Evolutionary conservation across 352 stramenopile genomes (phyloP), one percentile per base, ranked within the genome.

Genomic region (Phytophthora melonis): DNA sequence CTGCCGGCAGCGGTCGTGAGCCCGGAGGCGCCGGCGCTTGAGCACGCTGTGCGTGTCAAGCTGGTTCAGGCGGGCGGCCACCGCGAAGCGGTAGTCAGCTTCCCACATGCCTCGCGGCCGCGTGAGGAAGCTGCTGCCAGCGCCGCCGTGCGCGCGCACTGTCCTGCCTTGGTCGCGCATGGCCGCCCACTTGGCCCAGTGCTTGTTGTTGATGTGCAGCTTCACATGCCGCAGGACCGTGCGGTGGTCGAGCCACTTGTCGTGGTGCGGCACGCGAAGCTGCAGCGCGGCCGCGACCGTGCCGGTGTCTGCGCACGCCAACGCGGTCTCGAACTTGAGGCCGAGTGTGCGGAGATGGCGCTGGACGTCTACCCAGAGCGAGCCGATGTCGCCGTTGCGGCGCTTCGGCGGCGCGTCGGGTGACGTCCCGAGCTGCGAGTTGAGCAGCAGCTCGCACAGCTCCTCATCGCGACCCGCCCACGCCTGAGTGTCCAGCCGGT

Each of bases 321-420:
- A 9, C 34, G 8, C 34, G 34, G 34, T 41, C 34, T 1, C 34
- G 34, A 41, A 14, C 34, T 41, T 13, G 34, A 41, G 34, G 34
- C 14, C 41, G 10, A 32, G 27, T 14, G 7, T 32, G 3, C 27
- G 36, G 9, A 70, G 34, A 13, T 70, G 5, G 19, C 18, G 55
- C 63, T 63, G 27, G 43, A 74, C 23, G 58, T 74, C 60, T 25
- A 68, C 21, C 68, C 68, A 74, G 9, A 74, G 32, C 23, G 60
- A 70, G 9, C 27, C 27, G 55, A 67, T 63, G 41, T 63, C 43
- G 30, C 53, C 58, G 41, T 43, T 63, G 58, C 66, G 50, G 45
- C 43, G 58, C n/a, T 18, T 27, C 7, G 32, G 5, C 16, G 13
- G 18, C 5, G 39, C 39, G 43, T 64, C 23, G 21, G 39, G 13